Evolutionary conservation across 192 early-diverging fungal genomes (phyloP), one percentile per base, ranked within the genome.

Genomic region (Diversispora epigaea): DNA sequence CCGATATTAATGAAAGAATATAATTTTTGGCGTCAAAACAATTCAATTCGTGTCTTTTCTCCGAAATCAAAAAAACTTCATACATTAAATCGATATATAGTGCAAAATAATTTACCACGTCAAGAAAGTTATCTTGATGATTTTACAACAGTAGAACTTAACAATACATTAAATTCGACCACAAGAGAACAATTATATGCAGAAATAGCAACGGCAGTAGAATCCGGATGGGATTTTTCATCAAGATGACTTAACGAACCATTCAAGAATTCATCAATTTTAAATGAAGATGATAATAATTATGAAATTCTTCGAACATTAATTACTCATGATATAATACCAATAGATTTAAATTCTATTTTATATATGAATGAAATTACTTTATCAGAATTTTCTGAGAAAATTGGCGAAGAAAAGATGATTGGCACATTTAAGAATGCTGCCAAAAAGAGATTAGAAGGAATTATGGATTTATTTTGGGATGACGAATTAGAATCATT

Each of bases 141-240:
- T 75, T 85, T 84, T 41, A 55, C 68, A 6, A 84, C 88, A 8
- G 89, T 83, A 0, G 78, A 88, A 44, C 80, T 81, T 39, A 80
- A 32, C 2, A 32, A 76, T 15, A 70, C 79, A 39, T 79, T 77
- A n/a, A 80, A 77, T 21, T 21, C 46, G 11, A 68, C 76, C 4
- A 73, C 76, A 45, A 74, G 77, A 0, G 68, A 21, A 12, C 62
- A 60, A 1, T 73, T 93, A 10, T 93, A 90, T 60, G 82, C 87
- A 3, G 85, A 91, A 47, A 78, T 91, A 57, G 89, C 90, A 6
- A 82, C 90, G 3, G 90, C 85, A n/a, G 90, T 90, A 4, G 90
- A 93, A 77, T 84, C 87, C 9, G 91, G 91, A 1, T 90, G 90
- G 89, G 91, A 93, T 81, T 93, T 86, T 71, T 82, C 84, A 9